These are phyloP conservation scores for Mycena albidolilacea DNA, from an alignment of 768 basidiomycete genomes.

Conservation along the genomic window DNA sequence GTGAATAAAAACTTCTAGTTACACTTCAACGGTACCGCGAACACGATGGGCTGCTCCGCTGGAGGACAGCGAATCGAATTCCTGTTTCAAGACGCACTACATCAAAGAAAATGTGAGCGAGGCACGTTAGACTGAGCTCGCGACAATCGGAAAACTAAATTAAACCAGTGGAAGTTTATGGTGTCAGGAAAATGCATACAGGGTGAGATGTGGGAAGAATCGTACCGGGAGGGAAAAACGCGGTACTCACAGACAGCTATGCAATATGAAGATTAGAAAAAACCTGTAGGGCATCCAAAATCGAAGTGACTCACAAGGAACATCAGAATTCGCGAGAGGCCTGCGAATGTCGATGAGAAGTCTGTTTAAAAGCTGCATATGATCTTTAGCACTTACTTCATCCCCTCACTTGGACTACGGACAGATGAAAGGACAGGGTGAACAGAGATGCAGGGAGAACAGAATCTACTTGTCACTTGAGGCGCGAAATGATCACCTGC, in stretches of 20 bases:
- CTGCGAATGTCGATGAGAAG: too few relatives aligned
- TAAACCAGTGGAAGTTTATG: not conserved
- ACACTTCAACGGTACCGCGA: too few relatives aligned
- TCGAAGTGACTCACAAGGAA: too few relatives aligned
- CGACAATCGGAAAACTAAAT: not conserved
- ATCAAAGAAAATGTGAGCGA: too few relatives aligned
- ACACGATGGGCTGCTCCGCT: too few relatives aligned
- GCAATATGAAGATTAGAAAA: not conserved
- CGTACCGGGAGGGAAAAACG: not conserved
- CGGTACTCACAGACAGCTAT: not conserved
- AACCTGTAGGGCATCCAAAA: too few relatives aligned
- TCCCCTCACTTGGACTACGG: not conserved
- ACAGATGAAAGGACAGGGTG: not conserved
- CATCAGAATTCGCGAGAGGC: too few relatives aligned
- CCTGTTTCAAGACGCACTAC: too few relatives aligned
- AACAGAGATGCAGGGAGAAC: not conserved
- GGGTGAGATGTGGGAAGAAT: too few relatives aligned
- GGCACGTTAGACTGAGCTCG: not conserved
- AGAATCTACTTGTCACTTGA: conserved; percentile 5
- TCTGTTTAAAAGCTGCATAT: not conserved
- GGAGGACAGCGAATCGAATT: too few relatives aligned
- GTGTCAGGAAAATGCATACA: not conserved
- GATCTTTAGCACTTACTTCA: not conserved
- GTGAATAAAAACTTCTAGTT: too few relatives aligned
- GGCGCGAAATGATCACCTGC: conserved; percentile 2